Conservation (phyloP, 192 early-diverging fungal genomes). For the Rhizoclosmatium sp. region DNA sequence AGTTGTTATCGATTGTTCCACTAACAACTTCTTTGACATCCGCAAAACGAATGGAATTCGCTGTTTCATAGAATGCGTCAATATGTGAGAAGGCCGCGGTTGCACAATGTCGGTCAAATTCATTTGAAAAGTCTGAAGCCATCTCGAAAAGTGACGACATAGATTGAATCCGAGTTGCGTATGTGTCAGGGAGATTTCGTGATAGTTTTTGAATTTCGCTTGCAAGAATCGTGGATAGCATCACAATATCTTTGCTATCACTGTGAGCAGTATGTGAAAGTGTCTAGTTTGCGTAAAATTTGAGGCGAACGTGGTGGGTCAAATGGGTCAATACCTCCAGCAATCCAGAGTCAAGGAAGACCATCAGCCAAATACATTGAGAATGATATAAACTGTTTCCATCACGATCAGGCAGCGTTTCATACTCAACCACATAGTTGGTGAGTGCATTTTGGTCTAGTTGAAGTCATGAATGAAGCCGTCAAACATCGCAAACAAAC, state of each 20-base stretch:
- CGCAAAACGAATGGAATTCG: slow-evolving; percentile 50
- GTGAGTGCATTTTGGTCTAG: background rate
- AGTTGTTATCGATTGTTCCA: slow-evolving; percentile 72
- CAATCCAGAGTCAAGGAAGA: slow-evolving; percentile 81
- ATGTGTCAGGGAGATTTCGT: slow-evolving; percentile 67
- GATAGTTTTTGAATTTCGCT: slow-evolving; percentile 80
- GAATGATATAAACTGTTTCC: slow-evolving; percentile 52
- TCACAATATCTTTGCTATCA: slow-evolving; percentile 64
- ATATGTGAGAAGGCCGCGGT: slow-evolving; percentile 79
- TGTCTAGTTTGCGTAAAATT: slow-evolving; percentile 48
- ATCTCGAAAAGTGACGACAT: slow-evolving; percentile 76
- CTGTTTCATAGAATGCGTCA: slow-evolving; percentile 58
- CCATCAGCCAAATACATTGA: slow-evolving; percentile 70
- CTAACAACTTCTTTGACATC: slow-evolving; percentile 41
- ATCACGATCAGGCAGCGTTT: background rate
- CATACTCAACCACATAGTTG: slow-evolving; percentile 4
- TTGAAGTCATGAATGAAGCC: background rate
- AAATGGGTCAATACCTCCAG: slow-evolving; percentile 44
- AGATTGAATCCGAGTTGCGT: slow-evolving; percentile 58
- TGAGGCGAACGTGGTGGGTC: background rate
- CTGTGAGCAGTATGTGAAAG: slow-evolving; percentile 75
- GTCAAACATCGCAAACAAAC: background rate
- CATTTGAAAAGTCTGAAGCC: slow-evolving; percentile 80
- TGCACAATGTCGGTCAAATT: slow-evolving; percentile 74
- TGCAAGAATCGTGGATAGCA: slow-evolving; percentile 74